phyloP scores from a whole-genome alignment of 108 stramenopile genomes.

The Licmophora abbreviata region DNA sequence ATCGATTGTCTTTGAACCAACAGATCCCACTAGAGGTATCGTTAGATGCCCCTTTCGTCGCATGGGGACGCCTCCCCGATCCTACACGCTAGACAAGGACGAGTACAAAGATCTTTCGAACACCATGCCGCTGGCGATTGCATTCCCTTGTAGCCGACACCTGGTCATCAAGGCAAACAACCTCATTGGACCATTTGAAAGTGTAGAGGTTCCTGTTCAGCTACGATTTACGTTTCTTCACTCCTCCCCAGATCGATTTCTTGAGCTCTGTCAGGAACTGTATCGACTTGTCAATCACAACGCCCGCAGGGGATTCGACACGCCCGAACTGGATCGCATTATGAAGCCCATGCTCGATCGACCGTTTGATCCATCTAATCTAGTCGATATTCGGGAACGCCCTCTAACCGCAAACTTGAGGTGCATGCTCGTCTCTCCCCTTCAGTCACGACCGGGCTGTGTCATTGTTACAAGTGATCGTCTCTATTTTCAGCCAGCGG shows the following conservation, averaged over 20 bases:
- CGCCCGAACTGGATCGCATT: conserved; percentile 33
- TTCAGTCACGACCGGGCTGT: conserved; percentile 48
- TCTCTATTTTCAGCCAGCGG: conserved; percentile 66
- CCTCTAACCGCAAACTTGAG: conserved; percentile 35
- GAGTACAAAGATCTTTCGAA: background rate
- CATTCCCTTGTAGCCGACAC: conserved; percentile 32
- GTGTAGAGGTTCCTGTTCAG: conserved; percentile 22
- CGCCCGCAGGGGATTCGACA: conserved; percentile 13
- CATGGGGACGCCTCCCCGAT: conserved; percentile 45
- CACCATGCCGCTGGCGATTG: conserved; percentile 17
- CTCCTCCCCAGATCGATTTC: conserved; percentile 44
- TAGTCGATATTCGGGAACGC: conserved; percentile 57
- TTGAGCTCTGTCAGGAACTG: conserved; percentile 39
- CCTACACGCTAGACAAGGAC: conserved; percentile 12
- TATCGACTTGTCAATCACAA: conserved; percentile 23
- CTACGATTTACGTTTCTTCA: conserved; percentile 69
- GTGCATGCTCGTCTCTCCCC: conserved; percentile 36
- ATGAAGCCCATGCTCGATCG: conserved; percentile 49
- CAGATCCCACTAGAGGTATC: conserved; percentile 47
- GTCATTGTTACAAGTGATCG: conserved; percentile 51
- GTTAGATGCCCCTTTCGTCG: conserved; percentile 56
- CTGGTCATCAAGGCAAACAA: conserved; percentile 53
- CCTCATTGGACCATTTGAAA: conserved; percentile 46
- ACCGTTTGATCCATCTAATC: conserved; percentile 55
- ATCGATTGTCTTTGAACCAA: conserved; percentile 78